Evolutionary conservation across 805 yeast species (phyloP).

Genomic region (Candida argentea): DNA sequence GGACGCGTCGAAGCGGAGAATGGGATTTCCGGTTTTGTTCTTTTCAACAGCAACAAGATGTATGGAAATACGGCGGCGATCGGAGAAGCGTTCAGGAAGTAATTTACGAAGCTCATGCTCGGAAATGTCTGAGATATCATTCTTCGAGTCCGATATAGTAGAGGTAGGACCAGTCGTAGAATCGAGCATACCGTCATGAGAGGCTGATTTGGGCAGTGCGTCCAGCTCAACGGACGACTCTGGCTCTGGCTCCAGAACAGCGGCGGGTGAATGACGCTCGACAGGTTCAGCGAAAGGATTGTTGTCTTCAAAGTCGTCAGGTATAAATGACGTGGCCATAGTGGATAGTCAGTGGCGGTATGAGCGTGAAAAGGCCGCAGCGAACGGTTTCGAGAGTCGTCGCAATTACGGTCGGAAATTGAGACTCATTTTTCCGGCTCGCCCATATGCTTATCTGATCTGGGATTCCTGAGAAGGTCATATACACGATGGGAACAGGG

Average conservation of each 20-base stretch:
- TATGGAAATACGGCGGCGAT: constrained; percentile 35
- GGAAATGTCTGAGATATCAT: constrained; percentile 16
- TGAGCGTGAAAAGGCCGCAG: no score
- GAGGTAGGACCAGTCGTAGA: not conserved
- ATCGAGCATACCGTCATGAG: not conserved
- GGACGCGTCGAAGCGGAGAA: constrained; percentile 53
- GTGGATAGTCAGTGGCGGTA: constrained; percentile 1
- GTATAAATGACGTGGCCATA: constrained; percentile 4
- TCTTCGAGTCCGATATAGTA: not conserved
- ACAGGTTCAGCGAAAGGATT: constrained; percentile 32
- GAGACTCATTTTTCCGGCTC: no score
- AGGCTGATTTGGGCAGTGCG: not conserved
- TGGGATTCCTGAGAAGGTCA: no score
- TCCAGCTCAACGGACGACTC: not conserved
- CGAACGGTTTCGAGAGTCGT: no score
- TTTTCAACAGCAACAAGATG: constrained; percentile 64
- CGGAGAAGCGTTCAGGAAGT: constrained; percentile 41
- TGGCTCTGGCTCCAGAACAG: constrained; percentile 12
- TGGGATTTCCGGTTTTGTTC: constrained; percentile 67
- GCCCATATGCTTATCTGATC: no score
- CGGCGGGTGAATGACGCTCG: constrained; percentile 1
- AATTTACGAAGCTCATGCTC: constrained; percentile 34
- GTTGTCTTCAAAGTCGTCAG: constrained; percentile 30
- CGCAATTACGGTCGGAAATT: no score
- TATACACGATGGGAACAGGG: no score